Conservation (phyloP, 2,329 filamentous ascomycete species). For the Cladosporium sp. region DNA sequence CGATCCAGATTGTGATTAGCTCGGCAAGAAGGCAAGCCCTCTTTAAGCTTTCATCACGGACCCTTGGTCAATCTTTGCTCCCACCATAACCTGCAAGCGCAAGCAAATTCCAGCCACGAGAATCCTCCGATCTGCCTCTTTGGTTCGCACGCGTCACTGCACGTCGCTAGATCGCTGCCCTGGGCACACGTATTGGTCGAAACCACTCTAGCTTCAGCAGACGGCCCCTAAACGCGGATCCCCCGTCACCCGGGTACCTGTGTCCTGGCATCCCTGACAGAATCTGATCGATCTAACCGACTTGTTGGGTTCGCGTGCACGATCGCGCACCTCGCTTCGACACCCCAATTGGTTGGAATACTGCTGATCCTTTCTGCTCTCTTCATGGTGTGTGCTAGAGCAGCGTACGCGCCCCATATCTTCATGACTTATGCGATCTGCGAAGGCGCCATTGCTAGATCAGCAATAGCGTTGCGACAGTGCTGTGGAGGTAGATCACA, state of each 20-base stretch:
- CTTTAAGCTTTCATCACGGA: not conserved
- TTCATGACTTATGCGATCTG: conserved; percentile 8
- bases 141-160: not conserved
- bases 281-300: not conserved
- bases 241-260: not conserved
- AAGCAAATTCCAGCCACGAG: not conserved
- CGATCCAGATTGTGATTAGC: not conserved
- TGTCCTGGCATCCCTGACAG: not conserved
- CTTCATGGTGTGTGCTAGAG: not conserved
- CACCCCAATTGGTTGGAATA: not conserved
- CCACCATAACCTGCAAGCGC: not conserved
- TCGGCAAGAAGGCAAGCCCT: not conserved
- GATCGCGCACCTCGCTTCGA: not conserved
- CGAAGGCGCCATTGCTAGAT: not conserved
- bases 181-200: not conserved
- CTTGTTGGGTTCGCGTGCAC: not conserved
- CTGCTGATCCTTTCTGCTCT: conserved; percentile 3
- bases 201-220: not conserved
- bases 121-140: not conserved
- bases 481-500: not conserved
- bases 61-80: not conserved
- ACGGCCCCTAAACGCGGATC: not conserved
- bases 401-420: not conserved
- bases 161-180: not conserved
- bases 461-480: not conserved